Evolutionary conservation across 306 rosid genomes (phyloP), one percentile per base, ranked within the genome.

Genomic region (Vigna reflexopilosa): DNA sequence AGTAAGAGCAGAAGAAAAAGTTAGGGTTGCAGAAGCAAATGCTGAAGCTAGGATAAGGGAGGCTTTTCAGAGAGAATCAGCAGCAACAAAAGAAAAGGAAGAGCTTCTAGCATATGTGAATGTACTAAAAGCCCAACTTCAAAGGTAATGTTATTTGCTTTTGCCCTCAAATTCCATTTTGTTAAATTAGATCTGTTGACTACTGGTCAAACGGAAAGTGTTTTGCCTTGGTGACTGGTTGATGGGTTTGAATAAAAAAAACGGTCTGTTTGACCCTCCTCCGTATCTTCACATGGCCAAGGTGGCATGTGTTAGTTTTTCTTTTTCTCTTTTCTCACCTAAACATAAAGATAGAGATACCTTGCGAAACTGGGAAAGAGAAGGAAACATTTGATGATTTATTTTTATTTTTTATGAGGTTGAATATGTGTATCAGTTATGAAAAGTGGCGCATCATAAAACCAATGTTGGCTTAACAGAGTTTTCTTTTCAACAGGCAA

Each of bases 1-100:
- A 20, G 90, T 90, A 80, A 85, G 98, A 77, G 97, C 98, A 0
- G 98, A 96, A 75, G 99, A 96, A 85, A 96, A 90, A 86, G 94
- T 88, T 67, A 91, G 98, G 88, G 90, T 90, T 81, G 84, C 93
- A 0, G 97, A 86, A 83, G 93, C 93, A 74, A 85, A 84, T 74
- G 91, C 97, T 52, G 94, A 88, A 84, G 76, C 91, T 76, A 89
- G 90, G 89, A 86, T 86, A 87, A 96, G 88, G 83, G 97, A 96
- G 70, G 93, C 96, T 56, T 55, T 80, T 50, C 92, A 90, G 86
- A 93, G 93, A 75, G 96, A 90, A 75, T 67, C 82, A 6, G 86
- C 85, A 11, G 94, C 97, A 30, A 57, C 80, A 81, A 89, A 91
- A 76, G 96, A 93, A 84, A 93, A 91, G 75, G 89, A 93, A 84